phyloP scores from a whole-genome alignment of 2,329 filamentous ascomycete species.

The Coniella vitis region DNA sequence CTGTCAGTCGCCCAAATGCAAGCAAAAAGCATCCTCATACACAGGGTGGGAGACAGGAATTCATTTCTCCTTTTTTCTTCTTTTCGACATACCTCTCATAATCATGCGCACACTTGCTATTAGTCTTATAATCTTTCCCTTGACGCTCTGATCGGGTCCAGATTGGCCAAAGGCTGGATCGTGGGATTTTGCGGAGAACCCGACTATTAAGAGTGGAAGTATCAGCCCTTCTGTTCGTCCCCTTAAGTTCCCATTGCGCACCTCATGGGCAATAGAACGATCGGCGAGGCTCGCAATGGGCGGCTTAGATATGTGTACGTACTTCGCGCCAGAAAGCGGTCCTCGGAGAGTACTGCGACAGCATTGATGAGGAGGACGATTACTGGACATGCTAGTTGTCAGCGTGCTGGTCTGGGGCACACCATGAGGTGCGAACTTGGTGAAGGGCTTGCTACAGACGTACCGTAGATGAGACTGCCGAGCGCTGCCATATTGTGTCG shows the following conservation, averaged over 20 bases:
- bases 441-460: slow-evolving; percentile 15
- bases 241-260: background rate
- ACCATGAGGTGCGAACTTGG: slow-evolving; percentile 3
- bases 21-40: background rate
- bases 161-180: slow-evolving; percentile 72
- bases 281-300: background rate
- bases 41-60: background rate
- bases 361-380: slow-evolving; percentile 86
- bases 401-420: slow-evolving; percentile 8
- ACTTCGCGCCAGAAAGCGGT: slow-evolving; percentile 86
- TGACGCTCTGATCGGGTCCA: slow-evolving; percentile 66
- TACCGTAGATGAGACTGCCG: slow-evolving; percentile 68
- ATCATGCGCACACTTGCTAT: slow-evolving; percentile 86
- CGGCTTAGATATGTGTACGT: slow-evolving; percentile 27
- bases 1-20: background rate
- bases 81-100: slow-evolving; percentile 70
- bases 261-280: background rate
- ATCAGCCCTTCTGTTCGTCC: slow-evolving; percentile 16
- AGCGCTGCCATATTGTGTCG: slow-evolving; percentile 57
- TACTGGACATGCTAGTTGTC: slow-evolving; percentile 44
- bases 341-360: slow-evolving; percentile 88
- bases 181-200: slow-evolving; percentile 63
- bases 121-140: slow-evolving; percentile 80
- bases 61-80: background rate
- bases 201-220: slow-evolving; percentile 61